A percentile compares a stretch with the other conserved stretches of the same genome.
Evolutionary conservation across 495 filamentous ascomycete species (phyloP).

Genomic region (Neurospora intermedia): DNA sequence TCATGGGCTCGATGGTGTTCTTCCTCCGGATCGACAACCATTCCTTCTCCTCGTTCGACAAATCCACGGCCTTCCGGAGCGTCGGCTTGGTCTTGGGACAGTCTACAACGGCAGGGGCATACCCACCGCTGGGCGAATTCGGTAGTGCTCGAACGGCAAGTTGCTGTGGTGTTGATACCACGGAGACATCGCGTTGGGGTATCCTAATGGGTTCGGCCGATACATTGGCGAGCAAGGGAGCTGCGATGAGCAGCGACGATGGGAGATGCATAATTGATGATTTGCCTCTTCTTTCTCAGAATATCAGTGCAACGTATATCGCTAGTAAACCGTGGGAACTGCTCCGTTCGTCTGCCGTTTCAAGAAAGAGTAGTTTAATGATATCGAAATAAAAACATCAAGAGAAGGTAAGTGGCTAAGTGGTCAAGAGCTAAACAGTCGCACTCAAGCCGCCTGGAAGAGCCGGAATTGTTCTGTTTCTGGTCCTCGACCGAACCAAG

Average conservation of each 20-base stretch:
- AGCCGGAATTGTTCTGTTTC: background rate
- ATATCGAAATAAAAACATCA: background rate
- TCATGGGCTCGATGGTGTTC: constrained; percentile 56
- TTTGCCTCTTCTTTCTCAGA: background rate
- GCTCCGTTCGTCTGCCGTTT: background rate
- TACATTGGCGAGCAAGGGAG: background rate
- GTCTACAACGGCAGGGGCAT: constrained; percentile 41
- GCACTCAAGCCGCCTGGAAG: background rate
- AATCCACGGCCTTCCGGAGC: constrained; percentile 38
- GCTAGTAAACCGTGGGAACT: background rate
- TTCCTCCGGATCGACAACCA: constrained; percentile 50
- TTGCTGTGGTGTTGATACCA: background rate
- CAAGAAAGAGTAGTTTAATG: too few relatives aligned
- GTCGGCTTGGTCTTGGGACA: constrained; percentile 41
- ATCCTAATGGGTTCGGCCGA: constrained; percentile 13
- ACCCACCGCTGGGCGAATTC: constrained; percentile 45
- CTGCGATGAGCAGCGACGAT: constrained; percentile 4
- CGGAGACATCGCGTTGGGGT: background rate
- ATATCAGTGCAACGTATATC: background rate
- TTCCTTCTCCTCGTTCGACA: constrained; percentile 57
- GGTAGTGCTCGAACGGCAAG: constrained; percentile 31
- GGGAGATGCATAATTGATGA: constrained; percentile 4
- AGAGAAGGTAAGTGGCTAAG: background rate
- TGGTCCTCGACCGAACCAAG: background rate
- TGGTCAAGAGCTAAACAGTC: background rate